Conservation (phyloP, 2,329 filamentous ascomycete genomes). For the Penicillium occitanis region DNA sequence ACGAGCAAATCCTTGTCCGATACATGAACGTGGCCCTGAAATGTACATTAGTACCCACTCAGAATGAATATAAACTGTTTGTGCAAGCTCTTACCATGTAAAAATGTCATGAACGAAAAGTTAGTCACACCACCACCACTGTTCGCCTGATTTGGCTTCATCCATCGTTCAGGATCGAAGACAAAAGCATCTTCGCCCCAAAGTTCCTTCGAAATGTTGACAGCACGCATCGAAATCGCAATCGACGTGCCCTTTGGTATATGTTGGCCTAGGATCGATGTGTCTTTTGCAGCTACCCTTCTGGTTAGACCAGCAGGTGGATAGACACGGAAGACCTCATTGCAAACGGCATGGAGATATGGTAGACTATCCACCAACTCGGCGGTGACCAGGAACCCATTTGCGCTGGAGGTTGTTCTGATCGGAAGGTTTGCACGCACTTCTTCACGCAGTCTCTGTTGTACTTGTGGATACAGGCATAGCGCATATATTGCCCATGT, state of each 20-base stretch:
- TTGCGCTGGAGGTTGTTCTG: no score
- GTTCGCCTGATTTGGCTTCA: conserved; percentile 50
- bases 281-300: conserved; percentile 65
- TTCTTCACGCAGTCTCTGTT: conserved; percentile 28
- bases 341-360: conserved; percentile 77
- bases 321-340: conserved; percentile 72
- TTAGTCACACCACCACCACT: conserved; percentile 73
- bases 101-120: conserved; percentile 70
- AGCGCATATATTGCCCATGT: conserved; percentile 30
- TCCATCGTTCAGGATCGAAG: conserved; percentile 82
- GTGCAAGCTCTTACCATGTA: conserved; percentile 59
- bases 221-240: conserved; percentile 63
- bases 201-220: conserved; percentile 66
- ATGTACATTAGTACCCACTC: background rate
- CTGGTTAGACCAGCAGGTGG: conserved; percentile 70
- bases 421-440: conserved; percentile 26
- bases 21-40: conserved; percentile 27
- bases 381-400: background rate
- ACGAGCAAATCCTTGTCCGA: conserved; percentile 52
- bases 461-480: conserved; percentile 27
- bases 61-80: background rate
- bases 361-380: conserved; percentile 60
- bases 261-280: conserved; percentile 61
- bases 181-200: conserved; percentile 74
- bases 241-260: conserved; percentile 71